Conservation (phyloP, 345 rosid genomes). For the Xanthoceras sorbifolium region DNA sequence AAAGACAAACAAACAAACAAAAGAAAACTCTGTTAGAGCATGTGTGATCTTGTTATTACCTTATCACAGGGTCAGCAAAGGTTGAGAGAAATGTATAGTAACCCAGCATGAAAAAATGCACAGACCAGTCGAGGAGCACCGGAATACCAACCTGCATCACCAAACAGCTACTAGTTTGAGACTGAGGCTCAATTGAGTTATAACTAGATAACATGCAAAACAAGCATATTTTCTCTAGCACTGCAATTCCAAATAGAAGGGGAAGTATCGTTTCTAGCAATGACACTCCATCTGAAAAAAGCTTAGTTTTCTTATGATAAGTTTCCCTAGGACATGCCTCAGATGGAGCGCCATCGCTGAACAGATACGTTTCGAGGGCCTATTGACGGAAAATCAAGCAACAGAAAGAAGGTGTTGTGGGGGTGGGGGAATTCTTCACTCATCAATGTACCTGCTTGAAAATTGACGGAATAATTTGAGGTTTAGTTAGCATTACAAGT, state of each 20-base stretch:
- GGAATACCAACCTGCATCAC: constrained; percentile 67
- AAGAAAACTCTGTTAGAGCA: background rate
- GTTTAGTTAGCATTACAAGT: constrained; percentile 84
- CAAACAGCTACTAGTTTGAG: background rate
- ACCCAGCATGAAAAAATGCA: constrained; percentile 83
- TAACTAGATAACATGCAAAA: too few relatives aligned
- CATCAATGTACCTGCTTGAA: constrained; percentile 65
- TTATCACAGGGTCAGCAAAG: constrained; percentile 67
- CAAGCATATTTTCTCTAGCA: background rate
- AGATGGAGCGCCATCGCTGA: too few relatives aligned
- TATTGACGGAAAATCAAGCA: background rate
- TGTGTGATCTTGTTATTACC: constrained; percentile 40
- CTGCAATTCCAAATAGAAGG: background rate
- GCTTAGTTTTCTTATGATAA: too few relatives aligned
- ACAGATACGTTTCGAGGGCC: too few relatives aligned
- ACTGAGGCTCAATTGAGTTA: background rate
- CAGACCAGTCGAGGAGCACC: constrained; percentile 81
- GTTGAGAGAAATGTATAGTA: constrained; percentile 80
- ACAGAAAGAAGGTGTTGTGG: background rate
- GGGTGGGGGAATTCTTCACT: background rate
- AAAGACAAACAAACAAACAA: too few relatives aligned
- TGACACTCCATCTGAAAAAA: background rate
- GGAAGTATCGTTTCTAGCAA: background rate
- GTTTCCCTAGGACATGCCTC: too few relatives aligned
- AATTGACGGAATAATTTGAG: constrained; percentile 81